These are phyloP conservation scores for Aspergillus oerlinghausenensis DNA, from an alignment of 2,329 filamentous ascomycete species.

Conservation along the genomic window DNA sequence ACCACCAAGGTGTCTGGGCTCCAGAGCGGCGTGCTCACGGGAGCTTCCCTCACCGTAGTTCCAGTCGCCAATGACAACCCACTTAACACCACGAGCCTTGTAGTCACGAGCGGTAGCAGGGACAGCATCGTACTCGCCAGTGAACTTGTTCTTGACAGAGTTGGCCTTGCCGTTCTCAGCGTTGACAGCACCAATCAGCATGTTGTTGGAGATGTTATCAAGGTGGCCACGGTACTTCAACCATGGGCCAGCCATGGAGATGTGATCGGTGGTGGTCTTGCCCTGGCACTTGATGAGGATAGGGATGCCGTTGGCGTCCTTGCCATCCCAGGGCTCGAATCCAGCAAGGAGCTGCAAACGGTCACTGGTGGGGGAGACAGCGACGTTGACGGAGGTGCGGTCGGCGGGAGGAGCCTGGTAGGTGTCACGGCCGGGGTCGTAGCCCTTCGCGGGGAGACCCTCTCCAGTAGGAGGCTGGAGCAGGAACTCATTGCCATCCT, in stretches of 20 bases:
- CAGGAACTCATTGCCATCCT: constrained; percentile 94
- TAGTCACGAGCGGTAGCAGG: constrained; percentile 95
- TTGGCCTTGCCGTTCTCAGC: constrained; percentile 94
- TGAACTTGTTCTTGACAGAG: constrained; percentile 90
- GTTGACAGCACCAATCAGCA: constrained; percentile 97
- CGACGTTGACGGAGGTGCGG: constrained; percentile 67
- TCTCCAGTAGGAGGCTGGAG: constrained; percentile 74
- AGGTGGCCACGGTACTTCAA: constrained; percentile 98
- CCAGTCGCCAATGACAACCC: constrained; percentile 98
- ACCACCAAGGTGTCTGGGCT: constrained; percentile 94
- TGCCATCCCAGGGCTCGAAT: constrained; percentile 85
- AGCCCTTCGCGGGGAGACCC: constrained; percentile 74
- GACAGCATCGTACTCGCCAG: constrained; percentile 77
- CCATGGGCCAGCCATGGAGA: constrained; percentile 96
- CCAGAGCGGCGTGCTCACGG: constrained; percentile 95
- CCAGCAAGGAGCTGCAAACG: constrained; percentile 88
- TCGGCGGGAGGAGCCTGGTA: constrained; percentile 92
- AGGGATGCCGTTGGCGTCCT: constrained; percentile 77
- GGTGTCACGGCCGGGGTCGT: constrained; percentile 86
- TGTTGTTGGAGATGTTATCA: constrained; percentile 99
- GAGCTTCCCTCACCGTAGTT: constrained; percentile 98
- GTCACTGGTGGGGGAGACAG: constrained; percentile 83
- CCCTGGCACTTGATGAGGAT: constrained; percentile 95
- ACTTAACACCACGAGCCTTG: constrained; percentile 93
- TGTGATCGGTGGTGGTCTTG: constrained; percentile 96